Base-by-base conservation (phyloP, 306 rosid species). In the Pueraria montana region DNA sequence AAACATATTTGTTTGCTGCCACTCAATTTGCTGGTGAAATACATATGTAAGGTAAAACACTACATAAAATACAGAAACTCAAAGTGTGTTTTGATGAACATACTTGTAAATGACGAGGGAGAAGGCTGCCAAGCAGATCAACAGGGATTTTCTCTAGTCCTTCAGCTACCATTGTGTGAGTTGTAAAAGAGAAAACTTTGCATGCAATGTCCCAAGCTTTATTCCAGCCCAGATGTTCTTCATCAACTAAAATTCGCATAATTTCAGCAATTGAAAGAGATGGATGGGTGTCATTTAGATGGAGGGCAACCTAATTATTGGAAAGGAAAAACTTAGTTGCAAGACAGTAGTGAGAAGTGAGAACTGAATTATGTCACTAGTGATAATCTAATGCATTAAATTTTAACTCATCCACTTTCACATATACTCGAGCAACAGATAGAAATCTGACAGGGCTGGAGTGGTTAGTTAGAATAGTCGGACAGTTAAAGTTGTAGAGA, bases 101-200 rank as follows among this genome's bases (percentile, higher is more conserved):
- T 81, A 92, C 96, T 84, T 92, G 85, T 77, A 90, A 87, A 89
- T 92, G 96, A 80, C 96, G 92, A 16, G 96, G 96, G 79, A 92
- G 96, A 72, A 92, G 94, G 49, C 85, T 90, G 78, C 84, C 89
- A 63, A 92, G 88, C 80, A 92, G 91, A 86, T 92, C 96, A 78
- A 69, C 87, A 63, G 94, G 94, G 73, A 88, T 84, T 87, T 89
- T 92, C 86, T 92, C 96, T 67, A 92, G 86, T 52, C 87, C 92
- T 78, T 89, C 94, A 76, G 94, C 87, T 62, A 83, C 80, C 74
- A 92, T 87, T 24, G 94, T 88, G 58, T 92, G 96, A 86, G 91
- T 90, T 79, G 94, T 92, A 82, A 86, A 90, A 8, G 91, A 90
- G 87, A 90, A 90, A 61, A 87, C 83, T 84, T 85, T 86, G 91